Conservation (phyloP, 805 yeast species). For the Candida xyloterini region DNA sequence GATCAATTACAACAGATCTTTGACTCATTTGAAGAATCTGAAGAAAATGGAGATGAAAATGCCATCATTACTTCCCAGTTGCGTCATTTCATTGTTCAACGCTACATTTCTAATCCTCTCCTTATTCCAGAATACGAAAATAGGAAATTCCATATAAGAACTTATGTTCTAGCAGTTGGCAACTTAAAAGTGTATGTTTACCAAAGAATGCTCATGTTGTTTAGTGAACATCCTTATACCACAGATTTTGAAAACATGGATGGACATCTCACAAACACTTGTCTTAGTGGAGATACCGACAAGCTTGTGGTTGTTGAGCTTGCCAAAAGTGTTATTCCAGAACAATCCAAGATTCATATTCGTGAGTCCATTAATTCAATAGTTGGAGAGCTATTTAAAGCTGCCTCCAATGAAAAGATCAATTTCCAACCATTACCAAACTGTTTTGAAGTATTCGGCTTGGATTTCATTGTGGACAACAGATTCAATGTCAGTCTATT, state of each 20-base stretch:
- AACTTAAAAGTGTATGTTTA: slow-evolving; percentile 76
- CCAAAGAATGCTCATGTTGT: slow-evolving; percentile 74
- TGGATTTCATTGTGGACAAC: slow-evolving; percentile 76
- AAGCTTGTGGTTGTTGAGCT: slow-evolving; percentile 58
- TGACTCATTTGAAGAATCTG: slow-evolving; percentile 78
- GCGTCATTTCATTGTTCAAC: slow-evolving; percentile 88
- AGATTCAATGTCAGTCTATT: slow-evolving; percentile 55
- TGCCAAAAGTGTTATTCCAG: slow-evolving; percentile 43
- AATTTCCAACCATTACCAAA: slow-evolving; percentile 79
- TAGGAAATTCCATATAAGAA: slow-evolving; percentile 85
- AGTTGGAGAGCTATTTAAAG: slow-evolving; percentile 69
- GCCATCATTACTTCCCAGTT: slow-evolving; percentile 83
- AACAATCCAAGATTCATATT: slow-evolving; percentile 39
- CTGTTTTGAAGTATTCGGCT: slow-evolving; percentile 84
- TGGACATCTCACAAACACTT: slow-evolving; percentile 92
- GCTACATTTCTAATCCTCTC: slow-evolving; percentile 68
- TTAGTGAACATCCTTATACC: slow-evolving; percentile 58
- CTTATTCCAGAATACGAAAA: slow-evolving; percentile 55
- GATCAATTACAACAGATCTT: slow-evolving; percentile 81
- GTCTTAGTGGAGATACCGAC: slow-evolving; percentile 57
- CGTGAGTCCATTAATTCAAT: slow-evolving; percentile 56
- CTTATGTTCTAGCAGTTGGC: slow-evolving; percentile 76
- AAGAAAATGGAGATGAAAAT: slow-evolving; percentile 54
- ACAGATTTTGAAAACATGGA: slow-evolving; percentile 42
- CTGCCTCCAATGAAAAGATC: slow-evolving; percentile 81